Evolutionary conservation across 441 rosid genomes (phyloP).

Genomic region (Populus tomentosa): DNA sequence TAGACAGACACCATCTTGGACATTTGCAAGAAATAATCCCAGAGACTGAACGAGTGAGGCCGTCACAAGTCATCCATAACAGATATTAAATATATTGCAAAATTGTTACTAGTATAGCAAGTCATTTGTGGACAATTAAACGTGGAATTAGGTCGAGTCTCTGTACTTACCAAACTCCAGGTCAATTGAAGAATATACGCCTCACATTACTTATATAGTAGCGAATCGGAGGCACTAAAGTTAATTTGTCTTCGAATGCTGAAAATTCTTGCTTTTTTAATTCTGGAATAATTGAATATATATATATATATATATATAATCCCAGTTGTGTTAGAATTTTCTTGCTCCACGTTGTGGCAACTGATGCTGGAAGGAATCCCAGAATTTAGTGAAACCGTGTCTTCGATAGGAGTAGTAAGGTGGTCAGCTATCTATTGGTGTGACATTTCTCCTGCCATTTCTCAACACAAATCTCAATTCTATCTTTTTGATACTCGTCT

Average conservation of each 20-base stretch:
- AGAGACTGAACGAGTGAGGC: neutral
- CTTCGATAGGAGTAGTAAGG: neutral
- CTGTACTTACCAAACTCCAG: neutral
- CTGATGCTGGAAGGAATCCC: neutral
- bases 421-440: constrained; percentile 2
- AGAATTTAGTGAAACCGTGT: neutral
- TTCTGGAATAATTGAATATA: neutral
- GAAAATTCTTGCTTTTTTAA: neutral
- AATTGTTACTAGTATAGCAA: neutral
- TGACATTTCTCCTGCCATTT: constrained; percentile 17
- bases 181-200: neutral
- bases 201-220: neutral
- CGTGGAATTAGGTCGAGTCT: neutral
- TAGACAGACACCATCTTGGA: neutral
- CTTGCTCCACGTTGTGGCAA: neutral
- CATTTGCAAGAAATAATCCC: too few relatives aligned
- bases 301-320: too few relatives aligned
- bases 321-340: neutral
- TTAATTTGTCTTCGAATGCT: neutral
- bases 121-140: neutral
- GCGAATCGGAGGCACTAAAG: neutral
- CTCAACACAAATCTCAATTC: neutral
- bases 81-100: neutral
- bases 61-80: neutral
- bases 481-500: neutral